Conservation (phyloP, 192 early-diverging fungal genomes). For the Glomus cerebriforme region DNA sequence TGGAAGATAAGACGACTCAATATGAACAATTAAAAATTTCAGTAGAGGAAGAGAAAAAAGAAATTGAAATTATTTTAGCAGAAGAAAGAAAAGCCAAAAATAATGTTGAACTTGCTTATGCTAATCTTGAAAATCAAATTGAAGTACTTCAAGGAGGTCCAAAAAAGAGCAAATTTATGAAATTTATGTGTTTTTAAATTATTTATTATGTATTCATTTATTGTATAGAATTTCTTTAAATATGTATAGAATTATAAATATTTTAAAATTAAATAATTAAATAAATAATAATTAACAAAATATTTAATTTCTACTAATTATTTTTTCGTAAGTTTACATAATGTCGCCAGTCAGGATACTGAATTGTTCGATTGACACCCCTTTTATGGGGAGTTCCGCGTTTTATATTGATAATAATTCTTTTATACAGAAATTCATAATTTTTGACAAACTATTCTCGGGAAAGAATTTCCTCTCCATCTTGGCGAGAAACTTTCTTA, state of each 20-base stretch:
- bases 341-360: too few species aligned
- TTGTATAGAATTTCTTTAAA: neutral
- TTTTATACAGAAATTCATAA: too few species aligned
- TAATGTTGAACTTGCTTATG: conserved; percentile 48
- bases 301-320: too few species aligned
- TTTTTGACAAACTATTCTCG: too few species aligned
- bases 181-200: conserved; percentile 60
- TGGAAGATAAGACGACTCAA: conserved; percentile 37
- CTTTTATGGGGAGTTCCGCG: too few species aligned
- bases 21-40: conserved; percentile 19
- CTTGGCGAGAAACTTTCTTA: too few species aligned
- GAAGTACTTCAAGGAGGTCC: conserved; percentile 54
- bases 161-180: conserved; percentile 36
- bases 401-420: too few species aligned
- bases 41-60: conserved; percentile 38
- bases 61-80: conserved; percentile 43
- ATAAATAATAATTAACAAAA: too few species aligned
- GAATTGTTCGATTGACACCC: too few species aligned
- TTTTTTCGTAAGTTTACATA: too few species aligned
- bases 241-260: neutral
- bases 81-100: conserved; percentile 47
- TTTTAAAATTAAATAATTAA: too few species aligned
- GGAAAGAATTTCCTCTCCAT: too few species aligned
- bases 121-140: conserved; percentile 51
- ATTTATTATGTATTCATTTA: neutral